Percentiles rank a stretch among this genome's conserved stretches.
Evolutionary conservation across 2,329 filamentous ascomycete genomes (phyloP).

Genomic region (Diaporthe sp.): DNA sequence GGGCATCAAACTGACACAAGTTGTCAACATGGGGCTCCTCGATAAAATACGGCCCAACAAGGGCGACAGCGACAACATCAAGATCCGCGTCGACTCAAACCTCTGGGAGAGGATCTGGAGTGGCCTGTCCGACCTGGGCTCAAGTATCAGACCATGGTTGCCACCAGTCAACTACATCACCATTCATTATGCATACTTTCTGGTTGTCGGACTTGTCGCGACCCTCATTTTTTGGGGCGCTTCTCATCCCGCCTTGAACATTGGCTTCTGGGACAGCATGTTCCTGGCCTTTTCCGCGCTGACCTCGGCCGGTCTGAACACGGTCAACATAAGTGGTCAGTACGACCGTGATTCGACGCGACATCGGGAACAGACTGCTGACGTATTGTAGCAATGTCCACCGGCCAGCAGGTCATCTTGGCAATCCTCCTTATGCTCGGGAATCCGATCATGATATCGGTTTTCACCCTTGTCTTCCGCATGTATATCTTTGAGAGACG

Average conservation of each 20-base stretch:
- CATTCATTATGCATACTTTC: slow-evolving; percentile 77
- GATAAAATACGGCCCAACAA: background rate
- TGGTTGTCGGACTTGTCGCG: slow-evolving; percentile 65
- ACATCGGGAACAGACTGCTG: background rate
- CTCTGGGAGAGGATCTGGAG: slow-evolving; percentile 12
- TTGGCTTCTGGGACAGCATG: slow-evolving; percentile 74
- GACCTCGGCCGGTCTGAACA: slow-evolving; percentile 75
- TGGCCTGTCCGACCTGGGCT: slow-evolving; percentile 17
- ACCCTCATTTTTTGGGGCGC: slow-evolving; percentile 73
- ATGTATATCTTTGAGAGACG: slow-evolving; percentile 73
- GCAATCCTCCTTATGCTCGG: slow-evolving; percentile 75
- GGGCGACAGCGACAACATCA: background rate
- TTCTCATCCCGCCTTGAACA: slow-evolving; percentile 64
- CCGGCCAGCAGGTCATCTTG: slow-evolving; percentile 76
- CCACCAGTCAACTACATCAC: slow-evolving; percentile 72
- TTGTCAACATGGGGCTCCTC: slow-evolving; percentile 10
- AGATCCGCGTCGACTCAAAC: background rate
- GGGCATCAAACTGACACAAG: background rate
- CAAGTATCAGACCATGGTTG: slow-evolving; percentile 43
- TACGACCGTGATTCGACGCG: background rate
- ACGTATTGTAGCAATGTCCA: slow-evolving; percentile 60
- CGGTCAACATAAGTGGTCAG: slow-evolving; percentile 68
- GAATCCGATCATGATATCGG: slow-evolving; percentile 74
- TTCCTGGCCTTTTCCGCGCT: slow-evolving; percentile 77
- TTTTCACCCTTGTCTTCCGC: slow-evolving; percentile 61